Conservation (phyloP, 208 protist species). For the Trypanosomatidae sp. region DNA sequence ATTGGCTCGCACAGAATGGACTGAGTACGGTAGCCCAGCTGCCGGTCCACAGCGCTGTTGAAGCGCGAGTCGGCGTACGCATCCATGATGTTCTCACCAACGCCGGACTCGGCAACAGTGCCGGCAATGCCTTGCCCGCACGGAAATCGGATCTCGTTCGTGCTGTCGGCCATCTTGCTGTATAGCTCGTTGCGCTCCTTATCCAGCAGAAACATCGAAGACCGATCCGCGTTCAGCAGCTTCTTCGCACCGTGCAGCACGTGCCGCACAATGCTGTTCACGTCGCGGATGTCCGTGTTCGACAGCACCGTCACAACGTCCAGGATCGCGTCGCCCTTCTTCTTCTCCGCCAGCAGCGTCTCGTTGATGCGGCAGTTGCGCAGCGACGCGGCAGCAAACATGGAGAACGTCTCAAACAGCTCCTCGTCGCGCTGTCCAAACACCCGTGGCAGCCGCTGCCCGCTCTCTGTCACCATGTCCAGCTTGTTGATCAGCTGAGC, state of each 20-base stretch:
- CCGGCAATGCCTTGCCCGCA: conserved; percentile 75
- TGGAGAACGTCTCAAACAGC: conserved; percentile 67
- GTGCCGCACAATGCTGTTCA: conserved; percentile 65
- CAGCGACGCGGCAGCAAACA: conserved; percentile 70
- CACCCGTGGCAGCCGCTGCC: conserved; percentile 39
- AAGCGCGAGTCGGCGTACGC: conserved; percentile 75
- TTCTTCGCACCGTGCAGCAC: conserved; percentile 73
- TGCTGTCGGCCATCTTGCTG: conserved; percentile 68
- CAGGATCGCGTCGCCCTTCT: conserved; percentile 69
- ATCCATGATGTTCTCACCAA: conserved; percentile 73
- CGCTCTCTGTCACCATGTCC: conserved; percentile 58
- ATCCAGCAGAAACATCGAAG: conserved; percentile 76
- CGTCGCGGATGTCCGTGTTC: conserved; percentile 76
- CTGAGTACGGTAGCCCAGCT: conserved; percentile 75
- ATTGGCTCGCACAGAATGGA: conserved; percentile 85
- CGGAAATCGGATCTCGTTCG: conserved; percentile 79
- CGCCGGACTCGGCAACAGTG: conserved; percentile 57
- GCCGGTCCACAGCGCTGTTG: conserved; percentile 79
- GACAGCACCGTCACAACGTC: conserved; percentile 71
- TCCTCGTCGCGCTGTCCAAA: conserved; percentile 69
- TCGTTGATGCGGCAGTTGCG: conserved; percentile 76
- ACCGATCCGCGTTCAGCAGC: conserved; percentile 68
- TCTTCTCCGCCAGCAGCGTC: conserved; percentile 59
- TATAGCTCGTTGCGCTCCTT: conserved; percentile 87
- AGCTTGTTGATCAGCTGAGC: conserved; percentile 82